Percentiles rank a stretch among this genome's conserved stretches.
Evolutionary conservation across 208 protist genomes (phyloP).

Genomic region (Crithidia sp.): DNA sequence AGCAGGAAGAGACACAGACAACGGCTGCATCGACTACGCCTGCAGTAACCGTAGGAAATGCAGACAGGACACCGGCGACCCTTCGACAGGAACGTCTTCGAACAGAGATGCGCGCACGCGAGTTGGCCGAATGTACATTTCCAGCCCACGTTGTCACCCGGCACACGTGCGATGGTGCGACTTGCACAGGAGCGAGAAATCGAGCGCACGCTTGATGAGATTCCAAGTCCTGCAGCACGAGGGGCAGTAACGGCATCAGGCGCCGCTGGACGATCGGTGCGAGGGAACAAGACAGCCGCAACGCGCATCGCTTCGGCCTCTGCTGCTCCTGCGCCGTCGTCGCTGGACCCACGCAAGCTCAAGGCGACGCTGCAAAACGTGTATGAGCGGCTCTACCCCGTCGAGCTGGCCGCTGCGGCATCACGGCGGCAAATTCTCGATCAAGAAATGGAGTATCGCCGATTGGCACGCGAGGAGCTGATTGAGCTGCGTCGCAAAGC

Average conservation of each 20-base stretch:
- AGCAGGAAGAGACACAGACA: not conserved
- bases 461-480: constrained; percentile 46
- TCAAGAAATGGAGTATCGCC: constrained; percentile 42
- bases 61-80: not conserved
- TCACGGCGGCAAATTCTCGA: constrained; percentile 32
- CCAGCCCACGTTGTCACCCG: constrained; percentile 65
- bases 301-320: not conserved
- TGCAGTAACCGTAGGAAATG: too few species aligned
- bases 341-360: constrained; percentile 6
- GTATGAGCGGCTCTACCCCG: constrained; percentile 77
- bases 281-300: not conserved
- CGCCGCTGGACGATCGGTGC: not conserved
- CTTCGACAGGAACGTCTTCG: constrained; percentile 34
- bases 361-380: constrained; percentile 40
- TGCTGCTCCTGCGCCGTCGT: not conserved
- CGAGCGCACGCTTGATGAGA: constrained; percentile 12
- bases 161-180: constrained; percentile 53
- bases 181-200: constrained; percentile 31
- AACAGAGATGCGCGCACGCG: constrained; percentile 44
- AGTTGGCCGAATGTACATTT: constrained; percentile 83
- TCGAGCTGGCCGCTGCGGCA: constrained; percentile 31
- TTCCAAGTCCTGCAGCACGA: too few species aligned
- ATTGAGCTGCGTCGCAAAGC: constrained; percentile 46
- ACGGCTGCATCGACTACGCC: not conserved
- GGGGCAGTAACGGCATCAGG: too few species aligned